Conservation (phyloP, 768 basidiomycete species). For the Pleurotus citrinopileatus region DNA sequence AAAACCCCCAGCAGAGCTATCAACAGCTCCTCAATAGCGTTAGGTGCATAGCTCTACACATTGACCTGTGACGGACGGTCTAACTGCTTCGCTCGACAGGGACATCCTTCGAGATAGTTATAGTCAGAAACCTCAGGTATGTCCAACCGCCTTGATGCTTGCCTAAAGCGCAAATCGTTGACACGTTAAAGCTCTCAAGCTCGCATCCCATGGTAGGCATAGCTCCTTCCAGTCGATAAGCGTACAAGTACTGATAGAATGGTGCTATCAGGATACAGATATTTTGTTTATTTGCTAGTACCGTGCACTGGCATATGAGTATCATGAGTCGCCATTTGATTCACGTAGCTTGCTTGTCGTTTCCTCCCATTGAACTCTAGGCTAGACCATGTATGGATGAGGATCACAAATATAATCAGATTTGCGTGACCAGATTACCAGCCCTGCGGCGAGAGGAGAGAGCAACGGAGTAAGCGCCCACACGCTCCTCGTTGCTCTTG, state of each 20-base stretch:
- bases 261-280: constrained; percentile 22
- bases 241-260: not conserved
- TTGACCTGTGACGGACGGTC: no score
- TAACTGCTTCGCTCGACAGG: no score
- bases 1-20: constrained; percentile 50
- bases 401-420: no score
- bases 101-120: constrained; percentile 43
- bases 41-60: no score
- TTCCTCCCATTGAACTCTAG: no score
- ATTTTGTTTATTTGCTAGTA: constrained; percentile 27
- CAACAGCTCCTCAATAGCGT: constrained; percentile 38
- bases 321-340: not conserved
- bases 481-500: no score
- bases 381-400: no score
- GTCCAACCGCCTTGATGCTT: constrained; percentile 13
- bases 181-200: constrained; percentile 36
- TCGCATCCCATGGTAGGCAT: constrained; percentile 40
- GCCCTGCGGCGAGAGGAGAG: no score
- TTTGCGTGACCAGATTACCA: no score
- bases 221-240: constrained; percentile 1
- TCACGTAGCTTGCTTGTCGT: no score
- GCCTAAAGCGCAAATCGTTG: not conserved
- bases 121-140: constrained; percentile 58
- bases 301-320: not conserved
- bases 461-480: no score